Evolutionary conservation across 2,329 filamentous ascomycete genomes (phyloP), one percentile per base, ranked within the genome.

Genomic region (Hypoxylon sp.): DNA sequence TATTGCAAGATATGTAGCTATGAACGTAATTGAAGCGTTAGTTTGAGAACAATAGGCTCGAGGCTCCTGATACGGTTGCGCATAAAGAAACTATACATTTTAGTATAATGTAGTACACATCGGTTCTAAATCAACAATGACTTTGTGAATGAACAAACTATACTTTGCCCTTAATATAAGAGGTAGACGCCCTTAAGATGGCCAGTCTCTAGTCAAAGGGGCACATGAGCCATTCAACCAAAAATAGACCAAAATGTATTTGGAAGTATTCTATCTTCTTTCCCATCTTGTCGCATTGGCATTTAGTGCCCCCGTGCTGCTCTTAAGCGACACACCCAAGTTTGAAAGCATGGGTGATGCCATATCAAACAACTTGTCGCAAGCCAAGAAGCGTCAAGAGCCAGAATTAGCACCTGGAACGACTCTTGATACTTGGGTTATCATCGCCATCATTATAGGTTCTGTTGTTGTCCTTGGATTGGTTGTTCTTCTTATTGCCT

Each of bases 381-480:
- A 8, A 14, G n/a, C 23, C 27, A 11, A 8, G 25, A 47, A 7
- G 19, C 48, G 57, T 11, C 57, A 60, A 47, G 57, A 60, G 7
- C 48, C 29, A n/a, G 57, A 37, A 3, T 12, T 16, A 11, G 48
- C 27, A 2, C 2, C 46, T 4, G 48, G 48, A 3, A 60, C 48
- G 9, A 29, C 25, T n/a, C 8, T 61, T 34, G 41, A 48, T 25
- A 37, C n/a, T 0, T 3, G 16, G 5, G 19, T 43, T 7, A 55
- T 55, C 11, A 19, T 50, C 8, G 41, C 30, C 29, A 50, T 61
- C 9, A 11, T 27, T 1, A 11, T 8, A 25, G 50, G 50, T 29
- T 47, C 39, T 14, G 11, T 55, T 2, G 21, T 5, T 3, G 29
- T 61, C 4, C 7, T 61, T 5, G 8, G 23, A 12, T 4, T 61